Percentiles rank a stretch among this genome's conserved stretches.
phyloP scores from a whole-genome alignment of 371 early-diverging fungal genomes.

The Mycotypha africana region DNA sequence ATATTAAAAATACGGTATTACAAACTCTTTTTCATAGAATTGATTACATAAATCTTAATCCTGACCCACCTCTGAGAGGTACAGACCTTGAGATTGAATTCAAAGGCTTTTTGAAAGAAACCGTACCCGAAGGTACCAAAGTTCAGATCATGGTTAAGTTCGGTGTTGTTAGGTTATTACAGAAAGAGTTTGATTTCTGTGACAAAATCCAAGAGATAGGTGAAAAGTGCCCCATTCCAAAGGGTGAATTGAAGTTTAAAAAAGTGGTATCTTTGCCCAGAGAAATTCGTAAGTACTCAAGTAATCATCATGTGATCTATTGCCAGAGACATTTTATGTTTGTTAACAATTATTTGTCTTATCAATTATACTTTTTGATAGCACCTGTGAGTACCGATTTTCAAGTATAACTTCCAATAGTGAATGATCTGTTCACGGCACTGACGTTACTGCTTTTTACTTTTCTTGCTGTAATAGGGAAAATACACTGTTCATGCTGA shows the following conservation, averaged over 20 bases:
- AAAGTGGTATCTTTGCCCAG: constrained; percentile 52
- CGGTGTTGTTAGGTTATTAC: constrained; percentile 33
- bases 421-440: neutral
- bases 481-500: constrained; percentile 33
- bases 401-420: too few relatives aligned
- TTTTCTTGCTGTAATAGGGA: constrained; percentile 17
- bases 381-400: constrained; percentile 27
- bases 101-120: constrained; percentile 41
- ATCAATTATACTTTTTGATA: too few relatives aligned
- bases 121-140: constrained; percentile 46
- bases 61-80: constrained; percentile 57
- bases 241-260: constrained; percentile 37
- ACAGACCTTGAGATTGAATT: constrained; percentile 44
- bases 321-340: neutral
- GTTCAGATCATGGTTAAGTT: constrained; percentile 47
- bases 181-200: constrained; percentile 47
- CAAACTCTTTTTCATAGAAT: constrained; percentile 16
- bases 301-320: neutral
- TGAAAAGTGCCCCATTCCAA: constrained; percentile 50
- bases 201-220: constrained; percentile 44
- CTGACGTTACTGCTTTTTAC: neutral
- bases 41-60: constrained; percentile 37
- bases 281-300: constrained; percentile 39
- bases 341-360: too few relatives aligned
- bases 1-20: neutral